Evolutionary conservation across 2,329 filamentous ascomycete genomes (phyloP).

Genomic region (Beauveria sp.): DNA sequence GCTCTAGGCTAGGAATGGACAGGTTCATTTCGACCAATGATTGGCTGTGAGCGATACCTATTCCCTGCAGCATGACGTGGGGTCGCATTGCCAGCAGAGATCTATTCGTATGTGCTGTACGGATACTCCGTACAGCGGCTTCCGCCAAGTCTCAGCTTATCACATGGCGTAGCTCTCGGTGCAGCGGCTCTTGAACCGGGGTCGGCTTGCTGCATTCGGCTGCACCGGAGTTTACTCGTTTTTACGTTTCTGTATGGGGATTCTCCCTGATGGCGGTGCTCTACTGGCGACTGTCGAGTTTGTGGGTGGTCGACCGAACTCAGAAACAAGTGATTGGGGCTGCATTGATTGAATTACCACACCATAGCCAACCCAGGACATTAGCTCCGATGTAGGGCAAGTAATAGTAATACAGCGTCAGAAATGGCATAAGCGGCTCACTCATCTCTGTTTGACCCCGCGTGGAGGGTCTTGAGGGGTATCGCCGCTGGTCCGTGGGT

Average conservation of each 20-base stretch:
- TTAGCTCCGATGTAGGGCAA: slow-evolving; percentile 7
- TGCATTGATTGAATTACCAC: too few species aligned
- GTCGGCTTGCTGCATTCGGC: not conserved
- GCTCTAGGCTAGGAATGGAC: too few species aligned
- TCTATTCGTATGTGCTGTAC: too few species aligned
- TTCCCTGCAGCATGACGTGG: too few species aligned
- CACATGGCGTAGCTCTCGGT: not conserved
- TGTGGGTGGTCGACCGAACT: too few species aligned
- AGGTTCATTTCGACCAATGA: too few species aligned
- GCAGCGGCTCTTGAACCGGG: not conserved
- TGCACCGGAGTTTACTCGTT: not conserved
- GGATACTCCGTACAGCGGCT: not conserved
- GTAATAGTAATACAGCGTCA: slow-evolving; percentile 6
- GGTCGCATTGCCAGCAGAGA: too few species aligned
- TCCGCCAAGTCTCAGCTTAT: not conserved
- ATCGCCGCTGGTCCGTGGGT: not conserved
- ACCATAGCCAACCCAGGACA: not conserved
- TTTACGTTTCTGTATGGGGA: too few species aligned
- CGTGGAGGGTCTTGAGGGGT: not conserved
- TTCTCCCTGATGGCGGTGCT: too few species aligned
- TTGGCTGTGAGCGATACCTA: too few species aligned
- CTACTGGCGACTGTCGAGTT: too few species aligned
- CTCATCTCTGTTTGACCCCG: not conserved
- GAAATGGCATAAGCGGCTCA: slow-evolving; percentile 8
- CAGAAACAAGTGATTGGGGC: too few species aligned